Conservation (phyloP, 352 stramenopile genomes). For the Pythium plurisporium region DNA sequence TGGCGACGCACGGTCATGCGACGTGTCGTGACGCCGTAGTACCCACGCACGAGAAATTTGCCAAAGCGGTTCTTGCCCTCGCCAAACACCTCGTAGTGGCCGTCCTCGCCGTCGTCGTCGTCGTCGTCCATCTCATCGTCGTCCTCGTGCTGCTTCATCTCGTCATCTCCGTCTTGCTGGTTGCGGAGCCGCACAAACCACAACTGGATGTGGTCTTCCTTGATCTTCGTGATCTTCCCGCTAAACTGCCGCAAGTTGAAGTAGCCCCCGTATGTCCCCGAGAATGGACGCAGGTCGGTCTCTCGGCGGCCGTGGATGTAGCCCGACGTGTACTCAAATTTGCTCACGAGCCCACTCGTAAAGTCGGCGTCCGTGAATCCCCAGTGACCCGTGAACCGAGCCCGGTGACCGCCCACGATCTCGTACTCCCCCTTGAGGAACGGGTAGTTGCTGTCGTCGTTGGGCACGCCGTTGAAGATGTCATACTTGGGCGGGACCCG, state of each 20-base stretch:
- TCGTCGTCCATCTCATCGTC: conserved; percentile 22
- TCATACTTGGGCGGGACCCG: conserved; percentile 33
- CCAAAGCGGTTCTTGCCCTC: conserved; percentile 64
- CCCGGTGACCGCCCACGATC: conserved; percentile 37
- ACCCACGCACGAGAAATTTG: conserved; percentile 64
- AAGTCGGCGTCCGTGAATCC: conserved; percentile 65
- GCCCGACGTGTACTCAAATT: conserved; percentile 65
- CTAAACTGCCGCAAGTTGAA: conserved; percentile 76
- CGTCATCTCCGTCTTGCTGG: conserved; percentile 1
- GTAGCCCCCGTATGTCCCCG: conserved; percentile 59
- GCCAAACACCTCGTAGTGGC: conserved; percentile 56
- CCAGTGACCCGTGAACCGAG: conserved; percentile 51
- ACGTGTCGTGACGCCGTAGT: conserved; percentile 39
- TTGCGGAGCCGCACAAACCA: conserved; percentile 47
- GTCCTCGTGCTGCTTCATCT: conserved; percentile 18
- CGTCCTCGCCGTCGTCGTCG: conserved; percentile 24
- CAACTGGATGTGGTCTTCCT: conserved; percentile 61
- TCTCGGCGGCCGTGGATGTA: conserved; percentile 21
- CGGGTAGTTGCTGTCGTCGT: conserved; percentile 38
- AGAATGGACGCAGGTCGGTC: conserved; percentile 50
- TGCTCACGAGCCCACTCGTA: conserved; percentile 26
- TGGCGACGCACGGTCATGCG: conserved; percentile 47
- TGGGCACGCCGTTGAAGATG: conserved; percentile 38
- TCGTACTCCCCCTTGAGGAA: conserved; percentile 55
- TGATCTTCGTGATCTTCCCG: conserved; percentile 47